phyloP scores from a whole-genome alignment of 257 asterid genomes.

The Jasminum sambac region DNA sequence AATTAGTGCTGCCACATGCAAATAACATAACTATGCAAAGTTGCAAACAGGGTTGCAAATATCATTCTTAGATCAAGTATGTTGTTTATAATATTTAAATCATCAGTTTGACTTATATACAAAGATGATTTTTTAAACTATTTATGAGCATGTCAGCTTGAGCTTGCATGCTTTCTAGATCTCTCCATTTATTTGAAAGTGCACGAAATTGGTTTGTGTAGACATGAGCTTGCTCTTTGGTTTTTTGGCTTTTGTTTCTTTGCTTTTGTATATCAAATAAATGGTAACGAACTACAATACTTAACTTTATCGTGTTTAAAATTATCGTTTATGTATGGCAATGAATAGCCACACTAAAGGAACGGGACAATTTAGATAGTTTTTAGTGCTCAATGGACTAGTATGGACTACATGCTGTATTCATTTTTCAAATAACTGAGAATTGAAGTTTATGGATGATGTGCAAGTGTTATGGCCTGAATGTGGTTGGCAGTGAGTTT shows the following conservation, averaged over 20 bases:
- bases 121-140: neutral
- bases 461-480: slow-evolving; percentile 74
- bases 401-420: neutral
- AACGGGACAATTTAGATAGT: too few relatives aligned
- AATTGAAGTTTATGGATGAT: slow-evolving; percentile 1
- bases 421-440: neutral
- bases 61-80: neutral
- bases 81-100: neutral
- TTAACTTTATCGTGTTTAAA: neutral
- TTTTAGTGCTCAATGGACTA: too few relatives aligned
- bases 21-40: neutral
- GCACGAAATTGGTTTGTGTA: neutral
- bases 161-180: neutral
- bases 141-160: neutral
- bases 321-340: neutral
- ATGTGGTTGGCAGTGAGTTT: slow-evolving; percentile 84
- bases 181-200: neutral
- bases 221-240: neutral
- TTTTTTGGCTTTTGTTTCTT: too few relatives aligned
- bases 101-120: neutral
- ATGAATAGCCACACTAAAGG: too few relatives aligned
- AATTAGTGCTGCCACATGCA: neutral
- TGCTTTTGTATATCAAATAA: neutral
- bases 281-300: neutral
- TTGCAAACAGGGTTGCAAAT: neutral